Percentiles rank a stretch among this genome's conserved stretches.
These are phyloP conservation scores for Rhizopogon vulgaris DNA, from an alignment of 768 basidiomycete genomes.

Conservation along the genomic window DNA sequence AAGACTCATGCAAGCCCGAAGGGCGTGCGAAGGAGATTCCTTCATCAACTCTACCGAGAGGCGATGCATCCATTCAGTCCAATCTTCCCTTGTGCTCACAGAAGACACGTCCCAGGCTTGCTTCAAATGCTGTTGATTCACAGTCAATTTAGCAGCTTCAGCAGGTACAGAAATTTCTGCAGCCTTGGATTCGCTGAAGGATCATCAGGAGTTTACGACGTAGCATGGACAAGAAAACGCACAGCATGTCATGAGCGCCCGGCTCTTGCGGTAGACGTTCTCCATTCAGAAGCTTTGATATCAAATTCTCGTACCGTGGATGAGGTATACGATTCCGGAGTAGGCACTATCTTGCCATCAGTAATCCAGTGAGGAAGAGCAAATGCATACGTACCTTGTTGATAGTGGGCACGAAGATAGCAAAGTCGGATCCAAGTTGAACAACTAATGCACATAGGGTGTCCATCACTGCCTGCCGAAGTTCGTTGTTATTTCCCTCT, in stretches of 20 bases:
- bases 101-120: constrained; percentile 91
- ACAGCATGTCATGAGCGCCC: constrained; percentile 64
- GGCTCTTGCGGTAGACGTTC: constrained; percentile 88
- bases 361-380: not conserved
- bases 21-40: constrained; percentile 96
- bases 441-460: constrained; percentile 87
- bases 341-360: constrained; percentile 47
- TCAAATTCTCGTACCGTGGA: constrained; percentile 79
- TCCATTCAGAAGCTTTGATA: constrained; percentile 84
- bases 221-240: constrained; percentile 18
- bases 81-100: constrained; percentile 76
- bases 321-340: constrained; percentile 73
- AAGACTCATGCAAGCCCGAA: constrained; percentile 91
- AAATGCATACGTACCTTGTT: constrained; percentile 60
- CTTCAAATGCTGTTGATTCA: constrained; percentile 96
- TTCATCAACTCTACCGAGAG: constrained; percentile 95
- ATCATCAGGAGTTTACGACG: constrained; percentile 1
- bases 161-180: constrained; percentile 78
- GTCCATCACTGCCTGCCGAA: constrained; percentile 85
- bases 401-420: constrained; percentile 95
- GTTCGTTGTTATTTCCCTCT: constrained; percentile 65
- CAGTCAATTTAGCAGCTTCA: constrained; percentile 82
- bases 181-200: constrained; percentile 52
- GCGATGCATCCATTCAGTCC: constrained; percentile 93
- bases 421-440: constrained; percentile 94